These are phyloP conservation scores for Lachancea dasiensis DNA, from an alignment of 805 yeast species.

Conservation along the genomic window DNA sequence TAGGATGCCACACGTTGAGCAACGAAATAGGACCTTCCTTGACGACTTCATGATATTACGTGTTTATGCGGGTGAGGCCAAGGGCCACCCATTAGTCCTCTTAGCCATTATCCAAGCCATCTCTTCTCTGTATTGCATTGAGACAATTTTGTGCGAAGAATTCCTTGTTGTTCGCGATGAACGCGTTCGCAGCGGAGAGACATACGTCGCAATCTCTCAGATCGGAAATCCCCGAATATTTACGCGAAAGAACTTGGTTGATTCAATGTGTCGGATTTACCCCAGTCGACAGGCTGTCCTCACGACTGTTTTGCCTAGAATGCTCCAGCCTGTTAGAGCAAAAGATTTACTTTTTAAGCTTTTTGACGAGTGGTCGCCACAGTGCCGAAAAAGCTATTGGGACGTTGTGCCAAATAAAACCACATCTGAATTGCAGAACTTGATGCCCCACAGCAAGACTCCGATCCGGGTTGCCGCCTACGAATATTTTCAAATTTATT, in stretches of 20 bases:
- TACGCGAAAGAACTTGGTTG: constrained; percentile 14
- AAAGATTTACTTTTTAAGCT: constrained; percentile 13
- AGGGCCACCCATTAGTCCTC: constrained; percentile 19
- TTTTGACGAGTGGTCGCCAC: constrained; percentile 17
- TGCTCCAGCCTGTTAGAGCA: constrained; percentile 14
- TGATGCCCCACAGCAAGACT: constrained; percentile 14
- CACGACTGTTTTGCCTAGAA: constrained; percentile 13
- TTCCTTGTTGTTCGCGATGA: constrained; percentile 18
- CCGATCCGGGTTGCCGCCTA: constrained; percentile 11
- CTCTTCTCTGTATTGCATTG: constrained; percentile 13
- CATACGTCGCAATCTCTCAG: constrained; percentile 16
- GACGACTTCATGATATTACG: constrained; percentile 24
- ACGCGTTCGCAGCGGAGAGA: constrained; percentile 13
- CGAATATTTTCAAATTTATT: constrained; percentile 8
- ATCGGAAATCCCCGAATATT: constrained; percentile 17
- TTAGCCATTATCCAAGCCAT: constrained; percentile 23
- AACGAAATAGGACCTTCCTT: constrained; percentile 2
- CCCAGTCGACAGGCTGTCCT: constrained; percentile 13
- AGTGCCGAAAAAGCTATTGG: constrained; percentile 16
- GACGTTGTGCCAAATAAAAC: constrained; percentile 10
- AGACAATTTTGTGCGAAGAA: constrained; percentile 15
- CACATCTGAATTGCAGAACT: constrained; percentile 2
- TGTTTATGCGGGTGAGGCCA: constrained; percentile 23
- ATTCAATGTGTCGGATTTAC: constrained; percentile 14
- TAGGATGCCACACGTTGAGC: constrained; percentile 1